Evolutionary conservation across 495 filamentous ascomycete genomes (phyloP), one percentile per base, ranked within the genome.

Genomic region (Aspergillus conjunctus): DNA sequence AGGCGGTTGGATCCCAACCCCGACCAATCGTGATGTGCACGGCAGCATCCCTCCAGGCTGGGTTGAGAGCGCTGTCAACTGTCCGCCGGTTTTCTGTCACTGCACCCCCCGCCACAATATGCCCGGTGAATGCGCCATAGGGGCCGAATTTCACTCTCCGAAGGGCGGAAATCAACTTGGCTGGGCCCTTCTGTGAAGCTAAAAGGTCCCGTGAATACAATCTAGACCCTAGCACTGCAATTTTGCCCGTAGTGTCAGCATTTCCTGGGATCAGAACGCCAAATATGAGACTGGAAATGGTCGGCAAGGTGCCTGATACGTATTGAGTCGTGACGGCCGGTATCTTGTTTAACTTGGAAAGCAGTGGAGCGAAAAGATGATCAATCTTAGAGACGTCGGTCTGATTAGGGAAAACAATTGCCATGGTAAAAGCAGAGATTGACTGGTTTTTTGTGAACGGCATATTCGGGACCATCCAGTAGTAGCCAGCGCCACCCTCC

Each of bases 1-100:
- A 71, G 15, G 67, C 58, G 59, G 58, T 62, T n/a, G 54, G 31
- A 8, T 44, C 9, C 66, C 69, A 71, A 11, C 10, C n/a, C 18
- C 59, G 51, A 21, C 18, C 53, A 21, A 54, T 62, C 53, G 17
- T 46, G 41, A 77, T 22, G 50, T 76, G 73, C 14, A 63, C 53
- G 17, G 72, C 48, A 7, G 73, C 61, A 39, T 73, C 63, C 41
- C 75, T 63, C 75, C 75, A 79, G 5, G 76, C 71, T 2, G 75
- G 75, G 54, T 77, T 72, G 45, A 79, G 49, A 4, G 68, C 71
- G 30, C 66, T 73, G 56, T 75, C 67, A 20, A 74, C 57, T 10
- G 54, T 68, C 20, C 68, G 57, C 5, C 53, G 49, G 48, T 69
- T 75, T 9, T 53, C 44, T 15, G 72, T 67, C 4, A 74, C 72